Base-by-base conservation (phyloP, 805 yeast species). In the Spathaspora sp. region DNA sequence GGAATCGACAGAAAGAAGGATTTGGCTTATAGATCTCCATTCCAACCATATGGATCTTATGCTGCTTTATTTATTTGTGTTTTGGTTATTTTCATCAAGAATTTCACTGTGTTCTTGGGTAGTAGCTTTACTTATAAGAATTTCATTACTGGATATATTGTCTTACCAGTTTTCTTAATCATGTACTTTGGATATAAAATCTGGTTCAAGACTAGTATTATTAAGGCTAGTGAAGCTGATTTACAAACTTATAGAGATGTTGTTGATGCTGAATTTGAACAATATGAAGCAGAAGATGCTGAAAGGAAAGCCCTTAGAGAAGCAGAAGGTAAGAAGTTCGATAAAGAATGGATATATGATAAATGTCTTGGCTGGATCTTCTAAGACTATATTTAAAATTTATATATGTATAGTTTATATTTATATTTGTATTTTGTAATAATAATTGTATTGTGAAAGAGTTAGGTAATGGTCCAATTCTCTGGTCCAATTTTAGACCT, bases 61-160 rank as follows among this genome's bases (percentile, higher is more conserved):
- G 54, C 83, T 58, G 82, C 90, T 1, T 66, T 87, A 48, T 59
- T 63, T 39, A 62, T 83, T 55, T 83, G 88, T 65, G 52, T 69
- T 49, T 50, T 86, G 49, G 73, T 87, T 53, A 76, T 85, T 9
- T 59, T 87, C 46, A 80, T 83, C 64, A 87, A 87, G 69, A 85
- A 85, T 59, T 86, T 86, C 65, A 82, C 89, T 1, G 91, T 82
- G 2, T 87, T 87, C 72, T 71, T 87, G 57, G 82, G 82, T 48
- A 69, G 62, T 14, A 57, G 57, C 2, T 84, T 87, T 64, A 78
- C 80, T 56, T 83, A 83, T 69, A 80, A 82, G 66, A 74, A 75
- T 17, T 88, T 88, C 63, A 85, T 87, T 61, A 86, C 93, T 32
- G 91, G 92, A 44, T 87, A 87, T 69, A 84, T 87, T 60, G 87